Evolutionary conservation across 257 asterid species (phyloP).

Genomic region (Solanum rostratum): DNA sequence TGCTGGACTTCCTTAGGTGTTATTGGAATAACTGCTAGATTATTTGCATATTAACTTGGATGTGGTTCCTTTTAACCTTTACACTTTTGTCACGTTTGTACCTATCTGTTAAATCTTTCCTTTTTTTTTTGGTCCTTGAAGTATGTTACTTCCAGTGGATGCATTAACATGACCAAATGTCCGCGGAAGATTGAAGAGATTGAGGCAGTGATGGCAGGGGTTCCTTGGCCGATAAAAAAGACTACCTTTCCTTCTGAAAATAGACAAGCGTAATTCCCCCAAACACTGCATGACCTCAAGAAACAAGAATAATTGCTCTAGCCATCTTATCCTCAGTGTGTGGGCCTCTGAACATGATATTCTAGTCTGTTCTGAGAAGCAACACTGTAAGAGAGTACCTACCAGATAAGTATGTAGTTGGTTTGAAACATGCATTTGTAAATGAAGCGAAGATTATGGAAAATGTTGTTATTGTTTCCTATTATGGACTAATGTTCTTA

Average conservation of each 20-base stretch:
- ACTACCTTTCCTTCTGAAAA: slow-evolving; percentile 8
- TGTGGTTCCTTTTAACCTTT: background rate
- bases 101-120: background rate
- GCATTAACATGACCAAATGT: slow-evolving; percentile 71
- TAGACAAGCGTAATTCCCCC: slow-evolving; percentile 9
- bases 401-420: background rate
- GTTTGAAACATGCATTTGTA: background rate
- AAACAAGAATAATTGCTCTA: background rate
- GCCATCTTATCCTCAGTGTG: background rate
- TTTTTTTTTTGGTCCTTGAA: slow-evolving; percentile 9
- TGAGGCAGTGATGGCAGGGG: slow-evolving; percentile 93
- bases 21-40: background rate
- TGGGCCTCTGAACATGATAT: background rate
- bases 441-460: background rate
- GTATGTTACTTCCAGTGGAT: slow-evolving; percentile 60
- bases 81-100: background rate
- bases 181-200: slow-evolving; percentile 78
- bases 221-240: slow-evolving; percentile 61
- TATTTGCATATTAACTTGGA: background rate
- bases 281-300: background rate
- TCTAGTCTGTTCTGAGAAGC: background rate
- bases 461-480: background rate
- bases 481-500: background rate
- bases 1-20: slow-evolving; percentile 4
- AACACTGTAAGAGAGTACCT: background rate